Conservation (phyloP, 208 protist genomes). For the Trypanosoma lewisi region DNA sequence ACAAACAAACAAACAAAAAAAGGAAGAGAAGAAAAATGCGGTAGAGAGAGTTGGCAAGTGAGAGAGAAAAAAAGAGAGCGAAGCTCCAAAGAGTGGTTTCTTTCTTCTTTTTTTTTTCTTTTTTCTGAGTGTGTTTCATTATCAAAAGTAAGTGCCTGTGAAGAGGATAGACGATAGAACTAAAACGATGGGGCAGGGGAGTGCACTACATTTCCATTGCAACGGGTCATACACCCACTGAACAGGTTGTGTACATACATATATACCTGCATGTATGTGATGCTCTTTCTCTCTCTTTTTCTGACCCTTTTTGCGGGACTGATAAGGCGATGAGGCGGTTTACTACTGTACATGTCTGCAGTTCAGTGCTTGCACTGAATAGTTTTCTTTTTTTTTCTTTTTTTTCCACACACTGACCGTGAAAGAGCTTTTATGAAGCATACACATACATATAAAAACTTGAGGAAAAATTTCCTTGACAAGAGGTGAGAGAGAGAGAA, state of each 20-base stretch:
- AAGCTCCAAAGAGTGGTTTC: no score
- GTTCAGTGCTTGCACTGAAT: no score
- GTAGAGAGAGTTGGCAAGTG: not conserved
- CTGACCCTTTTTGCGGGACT: not conserved
- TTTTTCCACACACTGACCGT: no score
- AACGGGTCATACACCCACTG: not conserved
- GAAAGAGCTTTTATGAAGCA: no score
- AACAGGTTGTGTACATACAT: not conserved
- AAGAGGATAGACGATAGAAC: not conserved
- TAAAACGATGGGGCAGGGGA: not conserved
- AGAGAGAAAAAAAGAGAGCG: not conserved
- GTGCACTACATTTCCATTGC: not conserved
- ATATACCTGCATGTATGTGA: slow-evolving; percentile 4
- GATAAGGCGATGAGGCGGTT: no score
- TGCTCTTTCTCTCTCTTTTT: not conserved
- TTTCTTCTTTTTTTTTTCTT: not conserved
- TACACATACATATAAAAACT: no score
- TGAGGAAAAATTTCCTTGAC: no score
- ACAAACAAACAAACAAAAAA: not conserved
- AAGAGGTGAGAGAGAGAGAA: no score
- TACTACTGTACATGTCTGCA: no score
- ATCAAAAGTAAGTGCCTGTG: no score
- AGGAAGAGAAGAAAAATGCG: not conserved
- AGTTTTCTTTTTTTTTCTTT: no score
- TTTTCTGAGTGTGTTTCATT: no score